Base-by-base conservation (phyloP, 202 grass and related monocot species). In the Carex sylvatica region DNA sequence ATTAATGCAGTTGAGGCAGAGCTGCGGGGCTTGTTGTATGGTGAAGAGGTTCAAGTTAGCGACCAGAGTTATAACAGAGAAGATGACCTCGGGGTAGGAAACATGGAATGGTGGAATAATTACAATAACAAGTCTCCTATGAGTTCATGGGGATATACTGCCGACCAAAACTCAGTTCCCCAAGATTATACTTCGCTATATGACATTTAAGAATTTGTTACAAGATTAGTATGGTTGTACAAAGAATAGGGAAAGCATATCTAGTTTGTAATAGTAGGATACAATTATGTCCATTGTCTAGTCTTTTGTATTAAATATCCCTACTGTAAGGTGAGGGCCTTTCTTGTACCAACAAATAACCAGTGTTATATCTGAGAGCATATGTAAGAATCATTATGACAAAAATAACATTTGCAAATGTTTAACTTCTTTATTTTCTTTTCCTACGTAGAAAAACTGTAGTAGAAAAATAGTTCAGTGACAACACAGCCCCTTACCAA, bases 41-140 rank as follows among this genome's bases (percentile, higher is more conserved):
- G 88, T 2, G 88, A 87, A 18, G 86, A 42, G 33, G 63, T 16
- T 3, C 60, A 81, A 65, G 61, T 52, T 65, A 65, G 38, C 9
- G 60, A 51, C 51, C 78, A 81, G 15, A 81, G 78, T 47, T 73
- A 47, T 79, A 51, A 20, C 11, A 81, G 76, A 80, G 75, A 70
- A 71, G 54, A 16, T 0, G 84, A 52, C 1, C 67, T 18, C 55
- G 87, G 70, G 60, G 84, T 83, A 62, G 90, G 58, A 56, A 87
- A 20, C 18, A 78, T 74, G 89, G 83, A 93, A 65, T 93, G 93
- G 93, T 97, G 91, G 91, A 74, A 84, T 85, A 89, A 93, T 47
- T 84, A 90, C 28, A 84, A 61, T 86, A 82, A 33, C 23, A 93
- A 76, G 61, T 82, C 78, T 15, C 84, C 85, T 0, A 80, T 82